These are phyloP conservation scores for Lactarius sp. DNA, from an alignment of 768 basidiomycete species.

Conservation along the genomic window DNA sequence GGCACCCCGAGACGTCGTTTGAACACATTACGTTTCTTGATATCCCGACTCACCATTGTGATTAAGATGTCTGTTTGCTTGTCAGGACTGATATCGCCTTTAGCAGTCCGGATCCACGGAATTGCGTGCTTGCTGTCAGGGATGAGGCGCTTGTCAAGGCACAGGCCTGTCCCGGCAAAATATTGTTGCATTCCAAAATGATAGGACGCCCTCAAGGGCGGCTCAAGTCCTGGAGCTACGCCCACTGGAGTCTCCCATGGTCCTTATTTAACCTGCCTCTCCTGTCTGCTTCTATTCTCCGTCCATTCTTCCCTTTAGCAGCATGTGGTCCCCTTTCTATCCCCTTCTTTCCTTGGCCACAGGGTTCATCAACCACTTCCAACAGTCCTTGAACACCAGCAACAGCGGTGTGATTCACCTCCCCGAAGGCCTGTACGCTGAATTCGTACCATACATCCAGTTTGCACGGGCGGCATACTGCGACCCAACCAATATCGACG, in stretches of 20 bases:
- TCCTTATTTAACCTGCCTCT: neutral
- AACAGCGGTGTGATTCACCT: slow-evolving; percentile 26
- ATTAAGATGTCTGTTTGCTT: neutral
- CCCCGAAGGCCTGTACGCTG: slow-evolving; percentile 33
- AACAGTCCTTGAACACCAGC: neutral
- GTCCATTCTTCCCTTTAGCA: neutral
- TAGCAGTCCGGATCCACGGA: neutral
- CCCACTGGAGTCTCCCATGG: neutral
- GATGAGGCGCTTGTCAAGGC: neutral
- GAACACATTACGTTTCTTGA: neutral
- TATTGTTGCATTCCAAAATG: neutral
- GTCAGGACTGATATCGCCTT: neutral
- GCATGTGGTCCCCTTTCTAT: slow-evolving; percentile 6
- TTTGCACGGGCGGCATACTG: slow-evolving; percentile 58
- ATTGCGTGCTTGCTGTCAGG: neutral
- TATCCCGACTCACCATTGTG: neutral
- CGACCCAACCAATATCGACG: slow-evolving; percentile 33
- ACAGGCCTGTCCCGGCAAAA: neutral
- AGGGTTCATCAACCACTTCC: neutral
- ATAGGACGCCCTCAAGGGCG: too few relatives aligned
- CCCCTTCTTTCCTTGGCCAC: slow-evolving; percentile 6
- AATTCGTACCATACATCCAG: slow-evolving; percentile 44
- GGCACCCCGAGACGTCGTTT: neutral
- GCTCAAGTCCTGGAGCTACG: neutral
- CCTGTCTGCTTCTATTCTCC: neutral